These are phyloP conservation scores for Corchorus olitorius DNA, from an alignment of 345 rosid species.

Conservation along the genomic window DNA sequence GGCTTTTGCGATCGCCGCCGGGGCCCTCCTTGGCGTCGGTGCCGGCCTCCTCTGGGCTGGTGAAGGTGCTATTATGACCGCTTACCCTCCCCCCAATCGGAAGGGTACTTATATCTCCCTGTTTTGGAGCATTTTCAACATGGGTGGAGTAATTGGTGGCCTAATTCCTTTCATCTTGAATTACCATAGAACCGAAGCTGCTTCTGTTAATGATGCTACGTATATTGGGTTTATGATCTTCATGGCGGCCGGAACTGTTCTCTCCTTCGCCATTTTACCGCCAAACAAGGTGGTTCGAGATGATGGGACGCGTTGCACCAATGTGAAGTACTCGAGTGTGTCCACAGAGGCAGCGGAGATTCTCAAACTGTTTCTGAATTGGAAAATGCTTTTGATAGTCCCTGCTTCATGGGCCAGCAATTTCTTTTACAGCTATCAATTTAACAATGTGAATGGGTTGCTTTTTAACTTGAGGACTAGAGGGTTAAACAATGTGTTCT, in stretches of 20 bases:
- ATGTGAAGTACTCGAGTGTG: slow-evolving; percentile 48
- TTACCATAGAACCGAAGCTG: slow-evolving; percentile 50
- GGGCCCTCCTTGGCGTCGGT: slow-evolving; percentile 73
- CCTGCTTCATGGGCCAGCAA: slow-evolving; percentile 95
- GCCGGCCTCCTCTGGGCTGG: slow-evolving; percentile 97
- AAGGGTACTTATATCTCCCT: slow-evolving; percentile 82
- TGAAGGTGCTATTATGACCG: slow-evolving; percentile 93
- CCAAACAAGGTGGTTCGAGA: slow-evolving; percentile 52
- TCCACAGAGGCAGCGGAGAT: slow-evolving; percentile 48
- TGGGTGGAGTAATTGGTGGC: slow-evolving; percentile 78
- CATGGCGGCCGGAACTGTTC: slow-evolving; percentile 62
- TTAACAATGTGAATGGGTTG: slow-evolving; percentile 72
- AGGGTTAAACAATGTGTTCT: slow-evolving; percentile 84
- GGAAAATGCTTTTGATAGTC: slow-evolving; percentile 72
- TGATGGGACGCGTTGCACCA: slow-evolving; percentile 59
- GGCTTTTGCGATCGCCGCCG: slow-evolving; percentile 59
- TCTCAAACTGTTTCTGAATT: slow-evolving; percentile 45
- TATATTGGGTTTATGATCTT: slow-evolving; percentile 79
- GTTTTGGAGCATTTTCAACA: slow-evolving; percentile 76
- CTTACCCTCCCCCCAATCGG: slow-evolving; percentile 77
- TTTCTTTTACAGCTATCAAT: slow-evolving; percentile 83
- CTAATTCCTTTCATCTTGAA: slow-evolving; percentile 63
- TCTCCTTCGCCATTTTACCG: slow-evolving; percentile 58
- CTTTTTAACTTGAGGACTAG: slow-evolving; percentile 75
- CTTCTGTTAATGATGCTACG: slow-evolving; percentile 71